phyloP scores from a whole-genome alignment of 78 protist species.

The Speleostelium caveatum region DNA sequence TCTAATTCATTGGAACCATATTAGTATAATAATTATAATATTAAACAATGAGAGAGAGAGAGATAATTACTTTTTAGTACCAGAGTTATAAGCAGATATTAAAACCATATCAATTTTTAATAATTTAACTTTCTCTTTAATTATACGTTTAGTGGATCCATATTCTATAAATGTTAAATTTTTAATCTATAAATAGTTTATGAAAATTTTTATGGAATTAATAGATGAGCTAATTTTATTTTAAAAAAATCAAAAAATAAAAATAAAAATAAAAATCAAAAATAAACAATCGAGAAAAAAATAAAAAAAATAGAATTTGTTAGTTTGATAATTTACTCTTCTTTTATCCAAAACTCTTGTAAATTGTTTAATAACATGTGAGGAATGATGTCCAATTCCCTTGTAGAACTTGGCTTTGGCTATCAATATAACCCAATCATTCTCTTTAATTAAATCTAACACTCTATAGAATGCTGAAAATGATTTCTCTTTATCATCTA shows the following conservation, averaged over 20 bases:
- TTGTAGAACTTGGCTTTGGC: slow-evolving; percentile 24
- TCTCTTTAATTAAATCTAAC: slow-evolving; percentile 12
- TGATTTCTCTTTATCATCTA: slow-evolving; percentile 32
- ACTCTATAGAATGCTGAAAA: slow-evolving; percentile 50
- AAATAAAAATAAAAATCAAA: too few species aligned
- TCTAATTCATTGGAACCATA: neutral
- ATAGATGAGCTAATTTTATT: neutral
- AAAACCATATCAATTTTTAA: slow-evolving; percentile 47
- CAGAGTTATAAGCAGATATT: slow-evolving; percentile 20
- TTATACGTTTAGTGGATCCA: slow-evolving; percentile 33
- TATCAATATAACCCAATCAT: slow-evolving; percentile 54
- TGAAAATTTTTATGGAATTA: neutral
- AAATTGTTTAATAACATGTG: slow-evolving; percentile 40
- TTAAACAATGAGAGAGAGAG: neutral
- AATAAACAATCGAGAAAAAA: too few species aligned
- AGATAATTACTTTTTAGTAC: slow-evolving; percentile 28
- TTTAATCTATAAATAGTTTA: slow-evolving; percentile 15
- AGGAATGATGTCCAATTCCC: slow-evolving; percentile 32
- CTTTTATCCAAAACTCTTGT: slow-evolving; percentile 46
- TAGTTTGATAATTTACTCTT: slow-evolving; percentile 10
- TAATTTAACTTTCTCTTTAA: slow-evolving; percentile 25
- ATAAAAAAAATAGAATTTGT: too few species aligned
- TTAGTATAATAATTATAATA: too few species aligned
- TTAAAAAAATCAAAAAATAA: neutral
- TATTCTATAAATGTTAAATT: slow-evolving; percentile 39